Conservation (phyloP, 805 yeast species). For the Yamadazyma sp. region DNA sequence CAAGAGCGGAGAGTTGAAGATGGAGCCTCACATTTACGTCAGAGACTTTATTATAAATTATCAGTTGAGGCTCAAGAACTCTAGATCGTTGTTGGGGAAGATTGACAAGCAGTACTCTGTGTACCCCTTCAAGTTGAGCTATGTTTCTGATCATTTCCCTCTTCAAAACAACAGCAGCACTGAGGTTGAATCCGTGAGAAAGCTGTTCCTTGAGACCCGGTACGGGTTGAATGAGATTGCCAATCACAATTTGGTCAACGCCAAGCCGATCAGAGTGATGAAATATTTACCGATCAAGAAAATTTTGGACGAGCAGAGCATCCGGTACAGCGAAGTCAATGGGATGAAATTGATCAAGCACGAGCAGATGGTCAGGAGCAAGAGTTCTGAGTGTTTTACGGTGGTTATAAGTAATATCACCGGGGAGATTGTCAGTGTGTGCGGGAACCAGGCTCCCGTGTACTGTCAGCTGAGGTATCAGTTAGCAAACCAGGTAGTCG, state of each 20-base stretch:
- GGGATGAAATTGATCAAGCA: conserved; percentile 55
- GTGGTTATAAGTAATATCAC: conserved; percentile 45
- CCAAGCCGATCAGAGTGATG: conserved; percentile 70
- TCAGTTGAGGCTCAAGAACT: conserved; percentile 69
- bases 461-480: conserved; percentile 85
- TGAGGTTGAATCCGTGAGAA: conserved; percentile 46
- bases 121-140: conserved; percentile 85
- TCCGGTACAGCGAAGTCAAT: conserved; percentile 48
- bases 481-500: conserved; percentile 37
- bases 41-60: conserved; percentile 87
- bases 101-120: conserved; percentile 79
- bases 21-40: conserved; percentile 70
- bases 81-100: conserved; percentile 67
- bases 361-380: conserved; percentile 51
- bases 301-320: conserved; percentile 52
- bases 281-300: conserved; percentile 70
- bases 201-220: conserved; percentile 60
- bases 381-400: conserved; percentile 79
- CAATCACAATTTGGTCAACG: conserved; percentile 74
- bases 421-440: conserved; percentile 67
- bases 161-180: conserved; percentile 40
- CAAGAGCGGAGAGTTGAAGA: conserved; percentile 48
- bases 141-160: conserved; percentile 65
- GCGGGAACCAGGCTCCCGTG: conserved; percentile 64
- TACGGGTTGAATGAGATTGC: conserved; percentile 78